A percentile compares a stretch with the other conserved stretches of the same genome.
Conservation (phyloP, 352 stramenopile genomes). For the Phytophthora parvispora region DNA sequence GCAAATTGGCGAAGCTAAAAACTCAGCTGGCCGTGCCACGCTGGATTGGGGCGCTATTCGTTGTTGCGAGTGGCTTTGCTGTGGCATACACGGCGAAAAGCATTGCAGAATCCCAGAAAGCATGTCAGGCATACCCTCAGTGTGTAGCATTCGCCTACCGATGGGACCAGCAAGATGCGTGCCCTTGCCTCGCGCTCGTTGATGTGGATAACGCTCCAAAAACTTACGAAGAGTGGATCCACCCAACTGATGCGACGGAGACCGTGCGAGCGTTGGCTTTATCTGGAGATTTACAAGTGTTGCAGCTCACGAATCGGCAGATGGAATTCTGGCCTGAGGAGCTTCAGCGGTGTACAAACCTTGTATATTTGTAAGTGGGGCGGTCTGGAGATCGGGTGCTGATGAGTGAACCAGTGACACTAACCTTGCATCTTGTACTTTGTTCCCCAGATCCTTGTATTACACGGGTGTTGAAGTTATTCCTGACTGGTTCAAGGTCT, state of each 20-base stretch:
- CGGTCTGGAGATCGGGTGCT: neutral
- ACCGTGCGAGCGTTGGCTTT: constrained; percentile 20
- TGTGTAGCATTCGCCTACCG: constrained; percentile 22
- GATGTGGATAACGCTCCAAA: constrained; percentile 25
- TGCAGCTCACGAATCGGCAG: constrained; percentile 39
- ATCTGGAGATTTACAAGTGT: constrained; percentile 19
- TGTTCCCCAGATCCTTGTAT: constrained; percentile 15
- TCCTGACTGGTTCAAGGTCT: constrained; percentile 18
- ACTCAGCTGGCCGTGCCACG: neutral
- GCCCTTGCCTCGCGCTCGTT: constrained; percentile 46
- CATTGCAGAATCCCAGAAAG: constrained; percentile 13
- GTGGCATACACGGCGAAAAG: constrained; percentile 13
- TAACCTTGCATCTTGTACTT: neutral
- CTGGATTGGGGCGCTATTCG: constrained; percentile 10
- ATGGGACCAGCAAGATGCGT: constrained; percentile 17
- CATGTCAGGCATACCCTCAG: constrained; percentile 11
- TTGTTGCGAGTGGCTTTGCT: neutral
- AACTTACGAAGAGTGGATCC: constrained; percentile 24
- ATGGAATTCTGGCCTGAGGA: constrained; percentile 26
- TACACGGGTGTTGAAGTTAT: constrained; percentile 32
- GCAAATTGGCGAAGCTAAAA: neutral
- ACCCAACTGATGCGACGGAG: constrained; percentile 16
- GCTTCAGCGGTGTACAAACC: constrained; percentile 21
- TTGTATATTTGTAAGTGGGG: constrained; percentile 26
- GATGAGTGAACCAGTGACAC: neutral